phyloP scores from a whole-genome alignment of 176 grass and related monocot species.

The Bothriochloa decipiens region DNA sequence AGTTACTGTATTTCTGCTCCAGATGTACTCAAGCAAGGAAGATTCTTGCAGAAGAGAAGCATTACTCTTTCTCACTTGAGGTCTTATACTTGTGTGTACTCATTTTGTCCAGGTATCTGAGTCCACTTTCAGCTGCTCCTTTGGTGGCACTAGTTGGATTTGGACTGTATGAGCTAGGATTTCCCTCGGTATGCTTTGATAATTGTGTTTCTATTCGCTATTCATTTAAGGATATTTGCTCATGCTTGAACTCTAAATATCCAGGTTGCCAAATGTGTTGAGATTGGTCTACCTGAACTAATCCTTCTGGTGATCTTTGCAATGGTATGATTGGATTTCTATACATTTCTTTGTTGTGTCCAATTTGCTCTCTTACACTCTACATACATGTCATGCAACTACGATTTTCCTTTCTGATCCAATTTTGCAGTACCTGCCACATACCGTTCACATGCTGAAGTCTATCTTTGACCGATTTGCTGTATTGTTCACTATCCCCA shows the following conservation, averaged over 20 bases:
- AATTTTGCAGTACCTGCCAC: slow-evolving; percentile 77
- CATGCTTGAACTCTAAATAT: slow-evolving; percentile 40
- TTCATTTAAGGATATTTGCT: slow-evolving; percentile 16
- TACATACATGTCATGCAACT: not conserved
- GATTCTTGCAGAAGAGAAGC: slow-evolving; percentile 1
- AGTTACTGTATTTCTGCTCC: slow-evolving; percentile 7
- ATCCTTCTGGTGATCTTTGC: slow-evolving; percentile 85
- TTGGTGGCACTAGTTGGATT: slow-evolving; percentile 78
- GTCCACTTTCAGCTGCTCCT: slow-evolving; percentile 89
- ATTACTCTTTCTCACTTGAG: slow-evolving; percentile 4
- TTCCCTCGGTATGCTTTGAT: slow-evolving; percentile 76
- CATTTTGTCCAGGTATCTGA: slow-evolving; percentile 75
- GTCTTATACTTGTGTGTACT: slow-evolving; percentile 22
- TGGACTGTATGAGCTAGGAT: slow-evolving; percentile 96
- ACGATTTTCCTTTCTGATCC: not conserved
- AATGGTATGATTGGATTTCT: slow-evolving; percentile 57
- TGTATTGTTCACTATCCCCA: slow-evolving; percentile 88
- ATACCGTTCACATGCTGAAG: slow-evolving; percentile 58
- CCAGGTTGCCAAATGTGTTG: slow-evolving; percentile 96
- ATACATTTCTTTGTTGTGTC: not conserved
- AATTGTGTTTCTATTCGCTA: slow-evolving; percentile 23
- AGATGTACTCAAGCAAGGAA: slow-evolving; percentile 14
- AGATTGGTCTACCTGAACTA: slow-evolving; percentile 94
- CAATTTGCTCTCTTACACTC: slow-evolving; percentile 19
- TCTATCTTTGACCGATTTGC: slow-evolving; percentile 84